These are phyloP conservation scores for Dendrobium chrysotoxum DNA, from an alignment of 106 monocot species.

Conservation along the genomic window DNA sequence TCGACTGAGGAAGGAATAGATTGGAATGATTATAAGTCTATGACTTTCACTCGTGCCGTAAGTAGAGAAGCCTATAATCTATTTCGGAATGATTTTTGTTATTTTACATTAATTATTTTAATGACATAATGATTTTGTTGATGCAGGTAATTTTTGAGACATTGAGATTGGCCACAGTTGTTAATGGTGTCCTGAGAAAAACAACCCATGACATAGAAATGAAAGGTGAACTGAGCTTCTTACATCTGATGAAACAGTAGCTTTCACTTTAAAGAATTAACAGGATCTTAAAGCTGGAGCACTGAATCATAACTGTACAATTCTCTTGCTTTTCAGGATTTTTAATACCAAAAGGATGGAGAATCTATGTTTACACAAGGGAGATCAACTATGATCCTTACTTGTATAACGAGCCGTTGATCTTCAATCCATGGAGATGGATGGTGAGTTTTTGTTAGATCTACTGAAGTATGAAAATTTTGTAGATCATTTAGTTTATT, in stretches of 20 bases:
- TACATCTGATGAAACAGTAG: neutral
- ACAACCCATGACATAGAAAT: constrained; percentile 84
- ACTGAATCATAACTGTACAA: neutral
- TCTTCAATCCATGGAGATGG: constrained; percentile 99
- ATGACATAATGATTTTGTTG: neutral
- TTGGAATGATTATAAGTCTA: constrained; percentile 91
- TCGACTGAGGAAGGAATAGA: constrained; percentile 49
- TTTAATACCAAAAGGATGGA: constrained; percentile 88
- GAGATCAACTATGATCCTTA: constrained; percentile 83
- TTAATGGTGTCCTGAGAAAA: constrained; percentile 87
- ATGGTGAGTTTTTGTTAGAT: constrained; percentile 32
- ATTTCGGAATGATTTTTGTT: neutral
- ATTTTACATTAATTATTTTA: neutral
- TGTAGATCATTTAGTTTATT: too few relatives aligned
- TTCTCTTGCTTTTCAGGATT: constrained; percentile 36
- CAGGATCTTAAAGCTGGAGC: too few relatives aligned
- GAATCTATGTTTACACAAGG: constrained; percentile 83
- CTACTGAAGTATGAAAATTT: too few relatives aligned
- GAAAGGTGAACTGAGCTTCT: constrained; percentile 45
- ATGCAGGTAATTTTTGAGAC: constrained; percentile 84
- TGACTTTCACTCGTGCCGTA: constrained; percentile 90
- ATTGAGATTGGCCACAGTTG: constrained; percentile 77
- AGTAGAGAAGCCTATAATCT: constrained; percentile 5
- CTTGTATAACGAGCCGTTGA: constrained; percentile 65
- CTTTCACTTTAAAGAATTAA: too few relatives aligned